A percentile compares a stretch with the other conserved stretches of the same genome.
These are phyloP conservation scores for Rhizophlyctis rosea DNA, from an alignment of 192 early-diverging fungal genomes.

Conservation along the genomic window DNA sequence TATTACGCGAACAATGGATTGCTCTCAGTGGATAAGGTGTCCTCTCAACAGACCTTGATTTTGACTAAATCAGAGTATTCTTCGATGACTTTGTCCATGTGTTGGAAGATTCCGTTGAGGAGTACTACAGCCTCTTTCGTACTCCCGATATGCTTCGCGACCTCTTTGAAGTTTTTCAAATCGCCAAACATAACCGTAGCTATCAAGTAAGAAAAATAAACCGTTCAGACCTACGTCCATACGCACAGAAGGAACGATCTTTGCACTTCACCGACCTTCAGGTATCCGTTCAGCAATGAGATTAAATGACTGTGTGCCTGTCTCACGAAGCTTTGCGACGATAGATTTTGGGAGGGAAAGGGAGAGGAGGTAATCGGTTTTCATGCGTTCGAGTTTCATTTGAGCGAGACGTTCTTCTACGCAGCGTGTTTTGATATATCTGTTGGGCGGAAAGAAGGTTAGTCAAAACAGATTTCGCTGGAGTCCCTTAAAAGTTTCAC, in stretches of 20 bases:
- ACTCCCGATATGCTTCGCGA: slow-evolving; percentile 32
- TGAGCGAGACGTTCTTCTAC: slow-evolving; percentile 36
- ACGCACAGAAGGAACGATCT: not conserved
- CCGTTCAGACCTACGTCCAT: not conserved
- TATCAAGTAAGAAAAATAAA: slow-evolving; percentile 9
- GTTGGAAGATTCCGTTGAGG: slow-evolving; percentile 43
- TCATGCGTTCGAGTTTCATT: slow-evolving; percentile 33
- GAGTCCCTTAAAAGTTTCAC: not conserved
- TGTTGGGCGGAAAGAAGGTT: not conserved
- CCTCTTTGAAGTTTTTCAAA: slow-evolving; percentile 48
- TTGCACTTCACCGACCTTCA: slow-evolving; percentile 13
- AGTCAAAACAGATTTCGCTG: not conserved
- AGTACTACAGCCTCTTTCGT: slow-evolving; percentile 34
- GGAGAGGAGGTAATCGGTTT: slow-evolving; percentile 46
- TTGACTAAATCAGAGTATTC: slow-evolving; percentile 31
- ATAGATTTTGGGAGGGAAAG: slow-evolving; percentile 42
- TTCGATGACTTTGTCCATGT: slow-evolving; percentile 39
- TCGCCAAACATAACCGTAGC: slow-evolving; percentile 51
- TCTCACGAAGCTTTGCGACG: slow-evolving; percentile 41
- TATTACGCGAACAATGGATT: too few species aligned
- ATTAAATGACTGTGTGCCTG: slow-evolving; percentile 39
- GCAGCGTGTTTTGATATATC: slow-evolving; percentile 39
- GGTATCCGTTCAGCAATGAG: slow-evolving; percentile 42
- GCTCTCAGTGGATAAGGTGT: too few species aligned
- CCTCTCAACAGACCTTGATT: slow-evolving; percentile 51